Conservation (phyloP, 192 early-diverging fungal genomes). For the Backusella psychrophila region DNA sequence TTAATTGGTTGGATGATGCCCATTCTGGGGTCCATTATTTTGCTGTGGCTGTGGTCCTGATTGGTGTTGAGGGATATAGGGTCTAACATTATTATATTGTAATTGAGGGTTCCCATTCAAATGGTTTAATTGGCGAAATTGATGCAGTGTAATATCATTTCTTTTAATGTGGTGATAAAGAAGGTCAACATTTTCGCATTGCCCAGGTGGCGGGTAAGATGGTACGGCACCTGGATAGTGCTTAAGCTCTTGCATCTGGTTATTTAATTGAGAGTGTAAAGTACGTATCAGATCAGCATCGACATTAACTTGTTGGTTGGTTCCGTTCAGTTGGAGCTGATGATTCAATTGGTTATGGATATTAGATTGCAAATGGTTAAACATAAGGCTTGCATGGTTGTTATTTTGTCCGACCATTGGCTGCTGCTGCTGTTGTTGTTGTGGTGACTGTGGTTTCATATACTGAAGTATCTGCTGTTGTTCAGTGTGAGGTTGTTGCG, state of each 20-base stretch:
- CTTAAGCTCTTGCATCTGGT: not conserved
- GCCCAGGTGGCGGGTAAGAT: not conserved
- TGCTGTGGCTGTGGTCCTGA: not conserved
- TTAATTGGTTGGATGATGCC: not conserved
- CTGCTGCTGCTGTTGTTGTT: not conserved
- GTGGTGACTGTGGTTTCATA: not conserved
- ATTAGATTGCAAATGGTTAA: not conserved
- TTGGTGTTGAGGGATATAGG: not conserved
- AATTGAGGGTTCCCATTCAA: not conserved
- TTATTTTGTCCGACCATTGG: not conserved
- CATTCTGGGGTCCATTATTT: not conserved
- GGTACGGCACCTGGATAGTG: not conserved
- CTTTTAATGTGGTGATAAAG: not conserved
- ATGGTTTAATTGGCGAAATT: not conserved
- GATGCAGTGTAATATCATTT: not conserved
- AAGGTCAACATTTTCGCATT: not conserved
- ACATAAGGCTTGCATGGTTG: not conserved
- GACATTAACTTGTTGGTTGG: not conserved
- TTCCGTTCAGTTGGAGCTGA: not conserved
- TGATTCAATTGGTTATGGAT: not conserved
- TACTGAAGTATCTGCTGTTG: not conserved
- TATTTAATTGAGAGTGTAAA: not conserved
- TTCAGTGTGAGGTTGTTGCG: not conserved
- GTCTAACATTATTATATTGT: not conserved
- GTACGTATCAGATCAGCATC: not conserved